Evolutionary conservation across 768 basidiomycete species (phyloP).

Genomic region (Nidula microcarpa): DNA sequence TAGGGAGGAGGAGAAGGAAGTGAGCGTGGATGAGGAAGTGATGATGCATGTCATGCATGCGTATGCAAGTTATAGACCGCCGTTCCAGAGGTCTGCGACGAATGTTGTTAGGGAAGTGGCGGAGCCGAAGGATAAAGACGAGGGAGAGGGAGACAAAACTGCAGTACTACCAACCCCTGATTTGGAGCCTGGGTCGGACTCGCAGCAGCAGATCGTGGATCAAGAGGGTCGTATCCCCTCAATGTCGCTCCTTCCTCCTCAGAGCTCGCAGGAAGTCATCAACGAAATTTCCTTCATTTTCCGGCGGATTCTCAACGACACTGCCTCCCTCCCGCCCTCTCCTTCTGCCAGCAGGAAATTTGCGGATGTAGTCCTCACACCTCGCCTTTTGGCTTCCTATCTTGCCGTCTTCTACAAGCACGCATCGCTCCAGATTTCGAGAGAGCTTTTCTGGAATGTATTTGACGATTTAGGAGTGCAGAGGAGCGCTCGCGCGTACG

Average conservation of each 20-base stretch:
- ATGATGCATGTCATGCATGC: conserved; percentile 86
- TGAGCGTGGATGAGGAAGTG: conserved; percentile 56
- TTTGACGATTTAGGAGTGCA: conserved; percentile 39
- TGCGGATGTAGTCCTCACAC: conserved; percentile 48
- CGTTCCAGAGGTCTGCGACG: conserved; percentile 54
- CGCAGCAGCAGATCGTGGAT: neutral
- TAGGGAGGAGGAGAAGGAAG: conserved; percentile 25
- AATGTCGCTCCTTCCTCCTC: conserved; percentile 64
- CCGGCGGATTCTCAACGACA: conserved; percentile 50
- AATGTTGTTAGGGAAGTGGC: conserved; percentile 27
- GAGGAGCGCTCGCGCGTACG: conserved; percentile 52
- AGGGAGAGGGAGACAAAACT: neutral
- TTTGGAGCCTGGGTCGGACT: neutral
- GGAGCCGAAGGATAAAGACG: neutral
- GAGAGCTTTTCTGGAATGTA: conserved; percentile 46
- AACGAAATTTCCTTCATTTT: conserved; percentile 69
- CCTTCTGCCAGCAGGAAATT: conserved; percentile 38
- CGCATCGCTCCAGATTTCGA: conserved; percentile 41
- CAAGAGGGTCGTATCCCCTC: conserved; percentile 14
- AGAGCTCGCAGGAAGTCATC: conserved; percentile 68
- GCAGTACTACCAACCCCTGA: neutral
- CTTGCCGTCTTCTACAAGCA: conserved; percentile 70
- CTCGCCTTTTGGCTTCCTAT: conserved; percentile 76
- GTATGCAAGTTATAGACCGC: conserved; percentile 77
- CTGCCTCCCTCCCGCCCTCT: conserved; percentile 6